These are phyloP conservation scores for Sambucus nigra DNA, from an alignment of 129 eudicot species.

Conservation along the genomic window DNA sequence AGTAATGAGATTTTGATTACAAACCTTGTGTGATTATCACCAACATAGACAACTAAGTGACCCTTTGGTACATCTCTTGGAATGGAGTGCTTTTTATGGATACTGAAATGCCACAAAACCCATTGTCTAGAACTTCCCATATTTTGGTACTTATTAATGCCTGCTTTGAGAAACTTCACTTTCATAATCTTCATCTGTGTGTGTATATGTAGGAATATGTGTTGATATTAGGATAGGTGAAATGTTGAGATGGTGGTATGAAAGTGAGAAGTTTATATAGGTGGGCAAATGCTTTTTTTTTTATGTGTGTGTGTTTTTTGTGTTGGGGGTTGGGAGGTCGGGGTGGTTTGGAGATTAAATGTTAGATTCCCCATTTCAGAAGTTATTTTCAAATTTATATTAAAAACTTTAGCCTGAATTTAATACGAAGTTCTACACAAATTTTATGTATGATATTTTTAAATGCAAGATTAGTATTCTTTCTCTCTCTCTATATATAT, in stretches of 20 bases:
- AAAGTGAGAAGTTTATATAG: conserved; percentile 16
- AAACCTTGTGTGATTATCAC: conserved; percentile 54
- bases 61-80: conserved; percentile 93
- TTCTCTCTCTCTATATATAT: no score
- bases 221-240: conserved; percentile 10
- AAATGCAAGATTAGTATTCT: no score
- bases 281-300: no score
- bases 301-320: no score
- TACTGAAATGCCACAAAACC: conserved; percentile 34
- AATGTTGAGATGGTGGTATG: conserved; percentile 26
- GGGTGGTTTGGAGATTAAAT: no score
- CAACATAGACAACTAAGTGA: conserved; percentile 83
- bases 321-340: no score
- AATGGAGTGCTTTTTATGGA: conserved; percentile 29
- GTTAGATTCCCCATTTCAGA: no score
- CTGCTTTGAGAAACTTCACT: conserved; percentile 33
- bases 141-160: conserved; percentile 43
- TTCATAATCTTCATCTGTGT: conserved; percentile 17
- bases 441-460: no score
- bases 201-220: conserved; percentile 4
- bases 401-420: no score
- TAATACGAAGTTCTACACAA: no score
- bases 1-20: conserved; percentile 64
- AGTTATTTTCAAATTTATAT: no score
- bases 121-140: conserved; percentile 45